Conservation (phyloP, 352 stramenopile genomes). For the Thalassiosira mediterranea region DNA sequence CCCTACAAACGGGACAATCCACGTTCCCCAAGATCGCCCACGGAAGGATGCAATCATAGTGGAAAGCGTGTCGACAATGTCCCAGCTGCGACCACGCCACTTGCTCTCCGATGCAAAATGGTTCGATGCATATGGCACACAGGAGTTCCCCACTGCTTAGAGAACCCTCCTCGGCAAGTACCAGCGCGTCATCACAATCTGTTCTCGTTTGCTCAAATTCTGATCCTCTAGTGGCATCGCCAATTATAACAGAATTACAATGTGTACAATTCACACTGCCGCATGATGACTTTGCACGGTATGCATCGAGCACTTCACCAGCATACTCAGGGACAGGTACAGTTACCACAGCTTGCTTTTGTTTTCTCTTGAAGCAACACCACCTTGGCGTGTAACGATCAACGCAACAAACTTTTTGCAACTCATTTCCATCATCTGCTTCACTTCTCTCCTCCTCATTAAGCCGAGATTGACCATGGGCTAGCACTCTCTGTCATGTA, state of each 20-base stretch:
- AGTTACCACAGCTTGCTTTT: conserved; percentile 2
- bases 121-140: conserved; percentile 37
- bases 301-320: conserved; percentile 8
- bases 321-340: not conserved
- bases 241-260: not conserved
- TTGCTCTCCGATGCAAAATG: conserved; percentile 19
- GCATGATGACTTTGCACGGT: too few species aligned
- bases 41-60: conserved; percentile 32
- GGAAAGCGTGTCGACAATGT: conserved; percentile 24
- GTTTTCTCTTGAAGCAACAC: conserved; percentile 17
- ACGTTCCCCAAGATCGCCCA: conserved; percentile 23
- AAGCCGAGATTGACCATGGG: conserved; percentile 31
- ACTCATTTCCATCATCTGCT: conserved; percentile 7
- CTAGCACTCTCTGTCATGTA: conserved; percentile 25
- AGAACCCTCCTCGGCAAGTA: conserved; percentile 20
- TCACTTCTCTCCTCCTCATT: not conserved
- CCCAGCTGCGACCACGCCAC: conserved; percentile 29
- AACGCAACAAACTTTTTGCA: not conserved
- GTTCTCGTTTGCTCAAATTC: conserved; percentile 11
- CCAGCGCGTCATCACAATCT: not conserved
- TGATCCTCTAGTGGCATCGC: not conserved
- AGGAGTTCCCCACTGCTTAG: not conserved
- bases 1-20: conserved; percentile 31
- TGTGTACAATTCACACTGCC: not conserved
- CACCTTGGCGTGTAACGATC: not conserved